These are phyloP conservation scores for Hansenula anomala DNA, from an alignment of 1,139 yeast genomes.

Conservation along the genomic window DNA sequence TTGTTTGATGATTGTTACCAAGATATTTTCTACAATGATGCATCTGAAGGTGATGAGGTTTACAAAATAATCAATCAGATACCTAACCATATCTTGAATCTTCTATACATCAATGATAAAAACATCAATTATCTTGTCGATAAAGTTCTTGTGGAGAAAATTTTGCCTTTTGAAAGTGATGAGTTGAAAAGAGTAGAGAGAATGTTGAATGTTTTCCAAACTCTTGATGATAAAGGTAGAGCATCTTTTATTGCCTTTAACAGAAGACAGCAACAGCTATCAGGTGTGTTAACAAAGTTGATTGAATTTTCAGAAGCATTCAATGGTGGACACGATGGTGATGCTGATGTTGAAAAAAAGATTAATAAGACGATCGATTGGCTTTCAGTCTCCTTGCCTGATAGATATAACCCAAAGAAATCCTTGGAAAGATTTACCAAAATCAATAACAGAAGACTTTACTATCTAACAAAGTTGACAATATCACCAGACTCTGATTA, in stretches of 20 bases:
- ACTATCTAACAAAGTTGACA: conserved; percentile 50
- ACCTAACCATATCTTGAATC: conserved; percentile 62
- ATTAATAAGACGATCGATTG: conserved; percentile 58
- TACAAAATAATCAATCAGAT: conserved; percentile 46
- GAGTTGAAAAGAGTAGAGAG: conserved; percentile 48
- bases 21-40: conserved; percentile 16
- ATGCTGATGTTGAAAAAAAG: conserved; percentile 28
- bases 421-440: conserved; percentile 48
- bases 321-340: conserved; percentile 25
- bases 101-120: conserved; percentile 72
- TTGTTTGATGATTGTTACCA: conserved; percentile 36
- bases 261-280: conserved; percentile 59
- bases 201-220: conserved; percentile 42
- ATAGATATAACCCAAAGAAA: conserved; percentile 39
- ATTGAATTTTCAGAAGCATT: conserved; percentile 34
- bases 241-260: conserved; percentile 66
- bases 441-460: conserved; percentile 53
- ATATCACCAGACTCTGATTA: conserved; percentile 58
- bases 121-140: conserved; percentile 70
- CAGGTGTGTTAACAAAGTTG: conserved; percentile 31
- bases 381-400: conserved; percentile 58
- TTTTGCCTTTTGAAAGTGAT: conserved; percentile 51
- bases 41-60: conserved; percentile 24
- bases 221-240: conserved; percentile 53
- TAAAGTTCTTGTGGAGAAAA: conserved; percentile 48